Evolutionary conservation across 352 stramenopile genomes (phyloP).

Genomic region (Phytophthora rubi): DNA sequence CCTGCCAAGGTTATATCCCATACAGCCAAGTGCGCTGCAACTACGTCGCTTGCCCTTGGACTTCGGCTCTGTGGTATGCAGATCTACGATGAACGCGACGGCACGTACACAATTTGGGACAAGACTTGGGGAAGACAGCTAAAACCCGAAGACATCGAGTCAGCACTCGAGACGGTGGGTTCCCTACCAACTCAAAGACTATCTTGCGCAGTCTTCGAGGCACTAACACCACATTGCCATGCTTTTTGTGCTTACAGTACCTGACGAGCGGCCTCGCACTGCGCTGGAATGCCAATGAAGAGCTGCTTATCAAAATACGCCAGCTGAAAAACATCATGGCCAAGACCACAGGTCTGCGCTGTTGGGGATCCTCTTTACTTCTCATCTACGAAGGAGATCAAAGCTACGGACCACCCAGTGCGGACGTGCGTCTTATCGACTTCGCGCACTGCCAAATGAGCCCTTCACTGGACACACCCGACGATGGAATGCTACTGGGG

Average conservation of each 20-base stretch:
- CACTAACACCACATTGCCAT: background rate
- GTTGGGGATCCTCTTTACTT: constrained; percentile 78
- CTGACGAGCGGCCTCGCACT: constrained; percentile 54
- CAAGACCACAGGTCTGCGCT: constrained; percentile 62
- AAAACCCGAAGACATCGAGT: constrained; percentile 56
- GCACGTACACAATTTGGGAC: constrained; percentile 76
- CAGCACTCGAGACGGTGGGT: constrained; percentile 67
- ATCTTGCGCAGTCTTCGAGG: background rate
- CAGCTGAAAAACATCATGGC: constrained; percentile 52
- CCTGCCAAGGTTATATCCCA: constrained; percentile 75
- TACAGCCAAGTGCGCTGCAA: constrained; percentile 75
- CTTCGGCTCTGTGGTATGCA: constrained; percentile 85
- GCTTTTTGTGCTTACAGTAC: constrained; percentile 45
- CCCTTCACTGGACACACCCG: constrained; percentile 47
- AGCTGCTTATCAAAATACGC: constrained; percentile 52
- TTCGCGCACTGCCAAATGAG: constrained; percentile 84
- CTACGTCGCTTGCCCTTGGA: constrained; percentile 70
- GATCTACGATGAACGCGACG: constrained; percentile 66
- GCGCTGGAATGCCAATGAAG: constrained; percentile 47
- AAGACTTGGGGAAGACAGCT: constrained; percentile 81
- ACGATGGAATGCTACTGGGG: constrained; percentile 73
- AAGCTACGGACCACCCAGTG: constrained; percentile 20
- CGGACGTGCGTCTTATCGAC: constrained; percentile 77
- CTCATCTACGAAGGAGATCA: constrained; percentile 80
- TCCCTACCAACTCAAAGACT: background rate